These are phyloP conservation scores for Phytophthora sp. DNA, from an alignment of 352 stramenopile species.

Conservation along the genomic window DNA sequence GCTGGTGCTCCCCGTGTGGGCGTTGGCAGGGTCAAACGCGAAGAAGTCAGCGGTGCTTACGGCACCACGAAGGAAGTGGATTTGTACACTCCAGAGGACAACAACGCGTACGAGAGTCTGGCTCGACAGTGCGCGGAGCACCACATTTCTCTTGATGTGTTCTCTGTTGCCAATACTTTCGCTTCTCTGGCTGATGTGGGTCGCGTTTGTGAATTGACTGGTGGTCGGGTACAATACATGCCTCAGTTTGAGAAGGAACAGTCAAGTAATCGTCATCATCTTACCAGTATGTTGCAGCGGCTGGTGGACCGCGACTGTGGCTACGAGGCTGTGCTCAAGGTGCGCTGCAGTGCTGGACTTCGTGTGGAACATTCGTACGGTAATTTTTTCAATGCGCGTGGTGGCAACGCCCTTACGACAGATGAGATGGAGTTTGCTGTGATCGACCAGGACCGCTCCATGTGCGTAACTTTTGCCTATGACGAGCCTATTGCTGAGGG, in stretches of 20 bases:
- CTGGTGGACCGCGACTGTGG: constrained; percentile 77
- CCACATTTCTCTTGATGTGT: constrained; percentile 88
- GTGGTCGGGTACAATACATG: constrained; percentile 86
- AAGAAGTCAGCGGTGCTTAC: constrained; percentile 82
- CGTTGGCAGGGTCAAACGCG: constrained; percentile 77
- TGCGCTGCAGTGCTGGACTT: constrained; percentile 83
- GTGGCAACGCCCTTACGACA: constrained; percentile 59
- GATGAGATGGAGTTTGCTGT: constrained; percentile 91
- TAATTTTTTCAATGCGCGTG: constrained; percentile 74
- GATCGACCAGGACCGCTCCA: constrained; percentile 86
- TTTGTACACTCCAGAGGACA: constrained; percentile 76
- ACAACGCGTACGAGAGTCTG: constrained; percentile 72
- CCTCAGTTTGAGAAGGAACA: constrained; percentile 88
- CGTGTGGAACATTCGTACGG: constrained; percentile 88
- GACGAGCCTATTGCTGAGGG: constrained; percentile 83
- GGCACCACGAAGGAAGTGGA: constrained; percentile 88
- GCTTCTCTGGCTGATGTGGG: constrained; percentile 82
- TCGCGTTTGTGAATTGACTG: constrained; percentile 85
- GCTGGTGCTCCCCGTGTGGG: constrained; percentile 76
- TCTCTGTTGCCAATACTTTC: constrained; percentile 86
- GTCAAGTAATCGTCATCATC: constrained; percentile 80
- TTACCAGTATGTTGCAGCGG: constrained; percentile 74
- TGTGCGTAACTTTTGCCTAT: constrained; percentile 89
- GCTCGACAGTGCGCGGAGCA: constrained; percentile 72
- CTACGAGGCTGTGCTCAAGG: constrained; percentile 90